phyloP scores from a whole-genome alignment of 2,329 filamentous ascomycete genomes.

The Xylogone sp. region DNA sequence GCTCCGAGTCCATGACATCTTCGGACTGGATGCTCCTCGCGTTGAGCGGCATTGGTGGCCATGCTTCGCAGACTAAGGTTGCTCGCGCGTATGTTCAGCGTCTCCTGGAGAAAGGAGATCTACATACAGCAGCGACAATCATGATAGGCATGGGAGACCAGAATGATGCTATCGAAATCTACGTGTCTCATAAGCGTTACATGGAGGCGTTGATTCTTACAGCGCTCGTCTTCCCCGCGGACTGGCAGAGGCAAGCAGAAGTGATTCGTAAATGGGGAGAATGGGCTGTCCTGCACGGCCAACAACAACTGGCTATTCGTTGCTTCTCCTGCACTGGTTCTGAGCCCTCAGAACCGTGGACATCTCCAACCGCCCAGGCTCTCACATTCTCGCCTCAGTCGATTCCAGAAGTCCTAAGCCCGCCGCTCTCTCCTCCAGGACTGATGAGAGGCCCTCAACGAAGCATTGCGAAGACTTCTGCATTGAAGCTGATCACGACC shows the following conservation, averaged over 20 bases:
- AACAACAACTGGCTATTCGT: slow-evolving; percentile 85
- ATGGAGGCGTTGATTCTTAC: slow-evolving; percentile 92
- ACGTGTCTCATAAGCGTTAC: slow-evolving; percentile 84
- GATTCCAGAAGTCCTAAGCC: slow-evolving; percentile 62
- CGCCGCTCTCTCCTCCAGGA: slow-evolving; percentile 70
- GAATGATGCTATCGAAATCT: slow-evolving; percentile 94
- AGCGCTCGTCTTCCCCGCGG: slow-evolving; percentile 74
- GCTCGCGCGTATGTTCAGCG: slow-evolving; percentile 88
- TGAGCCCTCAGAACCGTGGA: slow-evolving; percentile 83
- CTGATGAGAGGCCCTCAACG: slow-evolving; percentile 51
- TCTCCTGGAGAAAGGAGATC: slow-evolving; percentile 81
- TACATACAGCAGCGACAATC: slow-evolving; percentile 89
- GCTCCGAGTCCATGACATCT: slow-evolving; percentile 82
- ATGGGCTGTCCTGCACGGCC: slow-evolving; percentile 78
- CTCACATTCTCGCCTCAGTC: slow-evolving; percentile 52
- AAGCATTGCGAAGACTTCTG: slow-evolving; percentile 72
- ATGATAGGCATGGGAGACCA: slow-evolving; percentile 88
- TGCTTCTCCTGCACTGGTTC: slow-evolving; percentile 89
- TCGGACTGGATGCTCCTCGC: slow-evolving; percentile 97
- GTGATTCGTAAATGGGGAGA: slow-evolving; percentile 95
- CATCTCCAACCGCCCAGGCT: slow-evolving; percentile 73
- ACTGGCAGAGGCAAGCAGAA: slow-evolving; percentile 88
- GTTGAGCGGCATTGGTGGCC: slow-evolving; percentile 78
- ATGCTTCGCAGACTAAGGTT: slow-evolving; percentile 80
- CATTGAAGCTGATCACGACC: slow-evolving; percentile 86